Base-by-base conservation (phyloP, 2,329 filamentous ascomycete genomes). In the Colletotrichum euphorbiae region DNA sequence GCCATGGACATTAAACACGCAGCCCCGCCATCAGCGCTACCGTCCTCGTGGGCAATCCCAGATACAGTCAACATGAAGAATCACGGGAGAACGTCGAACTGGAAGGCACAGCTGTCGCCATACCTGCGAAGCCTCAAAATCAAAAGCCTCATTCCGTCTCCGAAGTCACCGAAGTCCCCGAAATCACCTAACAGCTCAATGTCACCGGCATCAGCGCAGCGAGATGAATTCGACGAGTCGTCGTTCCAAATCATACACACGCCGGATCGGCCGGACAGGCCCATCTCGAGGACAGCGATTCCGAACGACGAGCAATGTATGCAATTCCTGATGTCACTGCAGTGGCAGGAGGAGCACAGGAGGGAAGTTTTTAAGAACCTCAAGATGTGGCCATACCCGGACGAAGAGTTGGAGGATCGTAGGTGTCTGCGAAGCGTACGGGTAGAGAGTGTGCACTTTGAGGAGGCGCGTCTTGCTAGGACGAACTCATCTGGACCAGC, bases 271-370 rank as follows among this genome's bases (percentile, higher is more conserved):
- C 70, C 64, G 13, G 64, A 62, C 13, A 48, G 56, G 15, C 70
- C 69, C 7, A 56, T 70, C 12, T 63, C 69, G n/a, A 63, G 42
- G n/a, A 59, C 60, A 24, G 64, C 56, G n/a, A 67, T 64, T 12
- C 70, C 70, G 28, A 65, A 56, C n/a, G 70, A 71, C 9, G 68
- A 70, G 17, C 55, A 71, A 28, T 71, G 70, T 61, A 70, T 70
- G 70, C 43, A 67, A 15, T 71, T 71, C 3, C 52, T 71, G 33
- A 69, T 69, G 61, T 61, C 69, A 2, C 17, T 70, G 36, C 66
- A 68, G 56, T 64, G 42, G 42, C 64, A 68, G 48, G 65, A 68
- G 50, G 66, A 69, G 24, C 15, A 62, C 31, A 67, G 57, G 36
- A 51, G 67, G 31, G 65, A 50, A 15, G 31, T 17, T 9, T 28